phyloP scores from a whole-genome alignment of 164 flowering plant species.

The Aristolochia californica region DNA sequence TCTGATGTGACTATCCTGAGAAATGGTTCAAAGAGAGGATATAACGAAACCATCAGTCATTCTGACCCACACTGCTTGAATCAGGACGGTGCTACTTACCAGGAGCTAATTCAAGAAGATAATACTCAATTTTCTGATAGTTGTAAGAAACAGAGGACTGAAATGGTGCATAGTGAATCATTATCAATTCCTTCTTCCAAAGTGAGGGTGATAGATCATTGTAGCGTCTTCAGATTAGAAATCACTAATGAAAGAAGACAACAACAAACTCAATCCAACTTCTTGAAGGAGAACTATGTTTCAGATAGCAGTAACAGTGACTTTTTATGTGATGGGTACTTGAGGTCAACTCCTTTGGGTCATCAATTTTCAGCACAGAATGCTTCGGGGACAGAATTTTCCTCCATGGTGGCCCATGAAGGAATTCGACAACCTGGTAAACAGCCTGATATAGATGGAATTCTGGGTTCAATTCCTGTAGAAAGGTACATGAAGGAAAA shows the following conservation, averaged over 20 bases:
- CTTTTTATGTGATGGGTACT: background rate
- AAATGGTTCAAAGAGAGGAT: slow-evolving; percentile 21
- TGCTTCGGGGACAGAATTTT: background rate
- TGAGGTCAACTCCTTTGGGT: background rate
- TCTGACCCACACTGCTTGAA: slow-evolving; percentile 11
- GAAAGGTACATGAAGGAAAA: background rate
- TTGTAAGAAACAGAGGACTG: no score
- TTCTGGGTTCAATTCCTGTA: background rate
- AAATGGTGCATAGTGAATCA: background rate
- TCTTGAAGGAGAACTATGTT: background rate
- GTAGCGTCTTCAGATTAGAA: background rate
- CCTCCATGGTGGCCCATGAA: background rate
- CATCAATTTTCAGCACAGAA: background rate
- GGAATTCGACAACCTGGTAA: background rate
- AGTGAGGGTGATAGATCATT: background rate
- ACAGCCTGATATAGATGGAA: background rate
- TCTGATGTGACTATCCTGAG: slow-evolving; percentile 11
- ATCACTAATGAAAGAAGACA: no score
- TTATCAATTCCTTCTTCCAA: background rate
- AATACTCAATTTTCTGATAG: background rate
- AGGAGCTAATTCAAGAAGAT: slow-evolving; percentile 13
- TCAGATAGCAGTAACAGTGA: background rate
- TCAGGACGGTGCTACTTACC: slow-evolving; percentile 10
- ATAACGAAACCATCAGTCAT: slow-evolving; percentile 5
- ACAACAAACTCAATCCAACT: no score